A percentile compares a stretch with the other conserved stretches of the same genome.
Conservation (phyloP, 257 asterid species). For the Solanum habrochaites region DNA sequence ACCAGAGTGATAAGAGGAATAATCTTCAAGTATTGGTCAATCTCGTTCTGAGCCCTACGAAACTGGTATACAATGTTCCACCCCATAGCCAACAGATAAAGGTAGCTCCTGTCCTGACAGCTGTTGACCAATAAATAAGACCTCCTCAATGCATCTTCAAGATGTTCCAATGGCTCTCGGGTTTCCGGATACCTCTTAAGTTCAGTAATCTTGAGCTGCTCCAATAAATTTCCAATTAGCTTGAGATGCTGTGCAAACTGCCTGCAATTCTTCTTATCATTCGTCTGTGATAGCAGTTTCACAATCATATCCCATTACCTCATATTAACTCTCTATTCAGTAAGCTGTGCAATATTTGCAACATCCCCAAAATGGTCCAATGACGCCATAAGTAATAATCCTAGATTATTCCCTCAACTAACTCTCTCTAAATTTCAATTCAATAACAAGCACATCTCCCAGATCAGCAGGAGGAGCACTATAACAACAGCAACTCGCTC, state of each 20-base stretch:
- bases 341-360: constrained; percentile 75
- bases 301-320: constrained; percentile 75
- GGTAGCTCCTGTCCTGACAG: constrained; percentile 78
- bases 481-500: neutral
- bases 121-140: constrained; percentile 69
- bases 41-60: constrained; percentile 78
- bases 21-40: constrained; percentile 78
- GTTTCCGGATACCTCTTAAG: constrained; percentile 75
- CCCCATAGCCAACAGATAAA: constrained; percentile 87
- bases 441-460: neutral
- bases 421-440: neutral
- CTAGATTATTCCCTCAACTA: neutral
- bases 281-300: constrained; percentile 67
- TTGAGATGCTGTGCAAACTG: constrained; percentile 69
- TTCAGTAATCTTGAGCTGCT: constrained; percentile 67
- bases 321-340: constrained; percentile 60
- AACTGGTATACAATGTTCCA: constrained; percentile 97
- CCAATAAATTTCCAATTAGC: constrained; percentile 74
- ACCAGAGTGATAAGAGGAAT: constrained; percentile 88
- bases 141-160: constrained; percentile 83
- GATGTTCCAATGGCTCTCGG: constrained; percentile 80
- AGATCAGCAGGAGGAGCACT: neutral
- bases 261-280: constrained; percentile 82
- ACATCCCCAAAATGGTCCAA: constrained; percentile 73
- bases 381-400: constrained; percentile 28